Conservation (phyloP, 352 stramenopile species). For the Phytophthora palmivora region DNA sequence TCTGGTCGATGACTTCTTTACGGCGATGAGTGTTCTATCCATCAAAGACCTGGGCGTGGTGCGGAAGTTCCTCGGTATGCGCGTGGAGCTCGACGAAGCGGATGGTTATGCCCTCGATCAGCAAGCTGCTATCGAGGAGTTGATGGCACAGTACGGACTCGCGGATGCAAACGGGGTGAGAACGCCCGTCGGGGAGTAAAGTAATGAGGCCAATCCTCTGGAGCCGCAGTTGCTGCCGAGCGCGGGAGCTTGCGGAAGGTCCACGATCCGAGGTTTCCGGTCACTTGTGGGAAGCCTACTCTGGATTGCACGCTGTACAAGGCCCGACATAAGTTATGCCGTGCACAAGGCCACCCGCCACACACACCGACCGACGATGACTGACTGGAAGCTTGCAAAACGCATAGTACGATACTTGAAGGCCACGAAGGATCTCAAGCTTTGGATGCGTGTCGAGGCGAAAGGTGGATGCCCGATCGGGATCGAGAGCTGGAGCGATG, state of each 20-base stretch:
- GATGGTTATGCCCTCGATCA: conserved; percentile 29
- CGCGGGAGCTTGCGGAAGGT: not conserved
- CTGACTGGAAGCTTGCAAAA: too few relatives aligned
- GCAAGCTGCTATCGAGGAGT: conserved; percentile 23
- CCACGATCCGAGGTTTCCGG: conserved; percentile 33
- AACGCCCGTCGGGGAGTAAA: conserved; percentile 2
- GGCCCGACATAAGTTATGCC: too few relatives aligned
- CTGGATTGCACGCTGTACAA: conserved; percentile 35
- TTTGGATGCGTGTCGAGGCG: not conserved
- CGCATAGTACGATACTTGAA: conserved; percentile 8
- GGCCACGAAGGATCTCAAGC: conserved; percentile 1
- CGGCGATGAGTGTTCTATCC: conserved; percentile 13
- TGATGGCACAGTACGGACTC: conserved; percentile 26
- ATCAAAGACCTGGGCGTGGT: conserved; percentile 42
- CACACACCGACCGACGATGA: too few relatives aligned
- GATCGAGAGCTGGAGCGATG: not conserved
- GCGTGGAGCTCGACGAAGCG: conserved; percentile 12
- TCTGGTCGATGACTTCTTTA: conserved; percentile 12
- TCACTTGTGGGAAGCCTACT: conserved; percentile 40
- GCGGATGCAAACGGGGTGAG: conserved; percentile 29
- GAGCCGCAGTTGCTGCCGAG: not conserved
- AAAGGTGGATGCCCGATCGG: not conserved
- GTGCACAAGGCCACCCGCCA: too few relatives aligned
- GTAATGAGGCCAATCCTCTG: too few relatives aligned
- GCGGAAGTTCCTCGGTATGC: conserved; percentile 42